Base-by-base conservation (phyloP, 345 rosid species). In the Bruguiera gymnorhiza region DNA sequence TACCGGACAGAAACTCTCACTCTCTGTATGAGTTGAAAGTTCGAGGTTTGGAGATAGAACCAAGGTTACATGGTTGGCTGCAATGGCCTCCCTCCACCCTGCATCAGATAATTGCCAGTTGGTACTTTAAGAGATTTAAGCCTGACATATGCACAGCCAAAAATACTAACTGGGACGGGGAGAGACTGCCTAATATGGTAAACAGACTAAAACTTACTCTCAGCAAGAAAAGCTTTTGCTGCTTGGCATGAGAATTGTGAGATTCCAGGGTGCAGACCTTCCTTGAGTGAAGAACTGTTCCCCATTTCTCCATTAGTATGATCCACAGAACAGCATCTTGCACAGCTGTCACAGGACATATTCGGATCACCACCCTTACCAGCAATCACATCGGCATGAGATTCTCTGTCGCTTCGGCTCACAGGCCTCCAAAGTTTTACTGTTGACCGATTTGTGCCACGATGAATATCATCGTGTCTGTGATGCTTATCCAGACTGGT, bases 41-140 rank as follows among this genome's bases (percentile, higher is more conserved):
- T 85, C 85, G 15, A 68, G 73, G 66, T 84, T 84, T 23, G 81
- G 77, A 26, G 85, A 73, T 60, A 89, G 80, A 72, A 82, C 83
- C 84, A 92, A 74, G 63, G 74, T 85, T 78, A 90, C 88, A 71
- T 92, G 98, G 65, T 89, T 86, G 1, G 73, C 75, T 8, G 85
- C 85, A 34, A 80, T 81, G 62, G 93, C 93, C 81, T 83, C 87
- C 80, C 86, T 90, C 99, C 99, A 96, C 81, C 97, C 99, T 96
- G 79, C 70, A 67, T 48, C 53, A 62, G 27, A 55, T 32, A 39
- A 9, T 61, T 20, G 53, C 7, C 37, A 37, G 43, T 32, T 63
- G 10, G 51, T n/a, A 20, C 51, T n/a, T 54, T 20, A 62, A 54
- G 54, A 46, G 65, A 2, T 39, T 10, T 39, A 39, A 10, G 15